These are phyloP conservation scores for Cadophora gregata DNA, from an alignment of 2,329 filamentous ascomycete species.

Conservation along the genomic window DNA sequence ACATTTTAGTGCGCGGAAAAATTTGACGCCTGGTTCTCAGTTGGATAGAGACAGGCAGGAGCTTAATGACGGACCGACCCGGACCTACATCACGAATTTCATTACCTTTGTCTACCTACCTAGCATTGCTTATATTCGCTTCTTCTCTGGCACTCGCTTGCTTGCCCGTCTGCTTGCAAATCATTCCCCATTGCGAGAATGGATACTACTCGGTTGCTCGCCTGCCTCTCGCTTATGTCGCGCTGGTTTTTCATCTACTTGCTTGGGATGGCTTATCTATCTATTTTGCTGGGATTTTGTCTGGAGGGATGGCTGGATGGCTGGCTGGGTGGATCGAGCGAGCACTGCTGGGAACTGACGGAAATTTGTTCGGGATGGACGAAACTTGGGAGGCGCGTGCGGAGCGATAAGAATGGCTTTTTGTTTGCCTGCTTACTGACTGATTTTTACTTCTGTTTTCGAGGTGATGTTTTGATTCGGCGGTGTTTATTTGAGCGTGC, in stretches of 20 bases:
- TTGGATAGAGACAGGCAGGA: neutral
- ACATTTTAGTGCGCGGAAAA: neutral
- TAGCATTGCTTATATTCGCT: constrained; percentile 1
- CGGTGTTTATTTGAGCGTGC: neutral
- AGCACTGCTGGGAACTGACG: neutral
- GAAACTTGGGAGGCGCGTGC: neutral
- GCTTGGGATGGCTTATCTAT: neutral
- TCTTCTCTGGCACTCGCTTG: neutral
- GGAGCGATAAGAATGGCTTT: constrained; percentile 7
- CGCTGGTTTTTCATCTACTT: neutral
- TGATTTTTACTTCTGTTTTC: neutral
- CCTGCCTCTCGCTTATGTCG: neutral
- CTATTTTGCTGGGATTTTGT: neutral
- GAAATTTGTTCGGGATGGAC: constrained; percentile 3
- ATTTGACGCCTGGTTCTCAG: neutral
- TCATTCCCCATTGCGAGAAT: neutral
- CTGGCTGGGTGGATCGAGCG: neutral
- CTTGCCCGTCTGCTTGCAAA: neutral
- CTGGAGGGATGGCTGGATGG: neutral
- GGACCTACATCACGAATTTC: constrained; percentile 13
- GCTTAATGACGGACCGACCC: constrained; percentile 1
- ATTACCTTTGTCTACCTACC: constrained; percentile 19
- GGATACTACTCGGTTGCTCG: neutral
- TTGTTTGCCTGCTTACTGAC: constrained; percentile 4
- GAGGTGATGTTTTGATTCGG: neutral